Base-by-base conservation (phyloP, 176 grass and related monocot genomes). In the maize (Zea mays) region DNA sequence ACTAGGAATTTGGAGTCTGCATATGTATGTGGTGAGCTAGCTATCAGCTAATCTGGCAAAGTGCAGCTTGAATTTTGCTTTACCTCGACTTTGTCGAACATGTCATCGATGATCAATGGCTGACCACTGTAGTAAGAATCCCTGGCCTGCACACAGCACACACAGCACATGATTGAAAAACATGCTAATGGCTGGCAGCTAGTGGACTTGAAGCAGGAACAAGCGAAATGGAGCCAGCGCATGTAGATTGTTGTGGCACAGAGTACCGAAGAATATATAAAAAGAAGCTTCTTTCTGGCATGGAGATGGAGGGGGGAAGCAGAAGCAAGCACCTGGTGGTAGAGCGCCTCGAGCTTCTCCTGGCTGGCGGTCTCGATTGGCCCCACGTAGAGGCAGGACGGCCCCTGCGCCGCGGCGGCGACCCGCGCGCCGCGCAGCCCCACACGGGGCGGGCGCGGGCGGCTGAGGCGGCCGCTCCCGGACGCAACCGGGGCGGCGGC, bases 71-170 rank as follows among this genome's bases (percentile, higher is more conserved):
- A 56, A 56, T 8, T 55, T 56, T 1, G 19, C 16, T 57, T 71
- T 52, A 95, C 96, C 96, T 99, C 96, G 20, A 99, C 87, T 95
- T 90, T 99, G 77, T 99, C 96, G 12, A 94, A 97, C 89, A 94
- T 94, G 76, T 92, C 91, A 74, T 97, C 94, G 14, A 91, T 68
- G 40, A 99, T 95, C 89, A 99, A 82, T 81, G 96, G 96, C 16
- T 87, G 82, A 10, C 96, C 96, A 1, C 89, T 92, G 71, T 99
- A 99, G 87, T 99, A 99, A 3, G 96, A 99, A 79, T 99, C 96
- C 13, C 92, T 67, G 6, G 96, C 96, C 96, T 99, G 49, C 5
- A 72, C 41, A 48, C 40, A 6, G 8, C 51, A 21, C 19, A 27
- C 3, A 76, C 44, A 46, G 3, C n/a, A 20, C 27, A 87, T 15